A percentile compares a stretch with the other conserved stretches of the same genome.
These are phyloP conservation scores for Tilletiaria anomala DNA, from an alignment of 1,284 basidiomycete species.

Conservation along the genomic window DNA sequence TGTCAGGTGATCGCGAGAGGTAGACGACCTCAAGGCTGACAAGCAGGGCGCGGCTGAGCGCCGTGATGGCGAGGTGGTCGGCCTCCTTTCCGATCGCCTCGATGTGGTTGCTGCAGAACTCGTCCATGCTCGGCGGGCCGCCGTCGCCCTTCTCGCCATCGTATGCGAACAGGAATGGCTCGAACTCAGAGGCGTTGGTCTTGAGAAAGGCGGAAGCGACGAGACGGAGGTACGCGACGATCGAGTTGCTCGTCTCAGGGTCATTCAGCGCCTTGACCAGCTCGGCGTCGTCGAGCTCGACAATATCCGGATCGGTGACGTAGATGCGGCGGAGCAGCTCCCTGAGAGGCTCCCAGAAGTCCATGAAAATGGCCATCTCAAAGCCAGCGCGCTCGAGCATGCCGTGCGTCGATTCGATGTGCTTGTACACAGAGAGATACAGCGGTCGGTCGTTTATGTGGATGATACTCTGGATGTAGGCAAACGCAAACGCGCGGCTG, in stretches of 20 bases:
- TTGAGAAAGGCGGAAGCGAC: conserved; percentile 25
- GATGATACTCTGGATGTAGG: conserved; percentile 19
- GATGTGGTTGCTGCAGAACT: conserved; percentile 24
- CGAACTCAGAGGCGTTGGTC: conserved; percentile 21
- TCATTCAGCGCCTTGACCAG: conserved; percentile 26
- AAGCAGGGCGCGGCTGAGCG: conserved; percentile 18
- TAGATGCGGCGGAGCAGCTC: conserved; percentile 15
- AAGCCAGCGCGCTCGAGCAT: conserved; percentile 22
- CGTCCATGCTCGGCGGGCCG: conserved; percentile 14
- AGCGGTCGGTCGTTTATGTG: conserved; percentile 16
- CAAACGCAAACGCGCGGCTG: conserved; percentile 24
- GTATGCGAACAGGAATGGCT: conserved; percentile 22
- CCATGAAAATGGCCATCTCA: conserved; percentile 14
- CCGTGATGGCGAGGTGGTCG: conserved; percentile 32
- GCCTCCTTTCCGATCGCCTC: conserved; percentile 34
- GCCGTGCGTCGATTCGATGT: conserved; percentile 5
- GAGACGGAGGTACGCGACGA: conserved; percentile 28
- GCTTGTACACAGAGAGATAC: conserved; percentile 17
- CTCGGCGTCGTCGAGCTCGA: conserved; percentile 13
- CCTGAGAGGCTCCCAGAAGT: conserved; percentile 27
- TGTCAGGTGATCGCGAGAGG: conserved; percentile 9
- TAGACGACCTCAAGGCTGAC: conserved; percentile 28
- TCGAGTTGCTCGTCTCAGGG: conserved; percentile 24
- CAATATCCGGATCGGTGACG: conserved; percentile 11
- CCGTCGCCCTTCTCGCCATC: conserved; percentile 5